Evolutionary conservation across 2,329 filamentous ascomycete genomes (phyloP).

Genomic region (Chalaropsis ovoidea): DNA sequence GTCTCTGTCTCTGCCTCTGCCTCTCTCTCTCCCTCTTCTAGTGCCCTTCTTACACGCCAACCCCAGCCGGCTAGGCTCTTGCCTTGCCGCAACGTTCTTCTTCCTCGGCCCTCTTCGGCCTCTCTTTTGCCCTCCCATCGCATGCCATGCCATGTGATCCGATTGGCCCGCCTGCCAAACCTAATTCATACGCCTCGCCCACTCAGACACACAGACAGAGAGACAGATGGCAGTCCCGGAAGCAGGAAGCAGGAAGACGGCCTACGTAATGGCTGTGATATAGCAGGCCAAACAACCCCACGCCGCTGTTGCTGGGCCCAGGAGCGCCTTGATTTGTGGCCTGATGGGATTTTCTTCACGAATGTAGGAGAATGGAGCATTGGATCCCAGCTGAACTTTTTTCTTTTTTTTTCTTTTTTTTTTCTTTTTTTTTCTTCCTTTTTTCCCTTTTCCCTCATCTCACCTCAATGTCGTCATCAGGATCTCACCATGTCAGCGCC

Average conservation of each 20-base stretch:
- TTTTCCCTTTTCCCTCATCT: not conserved
- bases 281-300: too few relatives aligned
- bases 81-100: not conserved
- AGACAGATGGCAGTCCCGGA: not conserved
- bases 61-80: not conserved
- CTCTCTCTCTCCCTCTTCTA: not conserved
- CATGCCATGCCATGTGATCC: conserved; percentile 2
- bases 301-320: too few relatives aligned
- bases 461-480: not conserved
- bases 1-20: too few relatives aligned
- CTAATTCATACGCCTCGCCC: not conserved
- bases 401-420: not conserved
- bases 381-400: too few relatives aligned
- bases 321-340: too few relatives aligned
- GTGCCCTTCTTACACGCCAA: not conserved
- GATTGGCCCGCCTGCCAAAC: conserved; percentile 2
- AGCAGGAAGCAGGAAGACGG: not conserved
- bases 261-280: not conserved
- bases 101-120: not conserved
- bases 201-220: not conserved
- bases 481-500: conserved; percentile 2
- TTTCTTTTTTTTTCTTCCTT: not conserved
- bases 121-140: not conserved
- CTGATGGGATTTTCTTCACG: not conserved
- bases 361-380: not conserved